phyloP scores from a whole-genome alignment of 345 rosid genomes.

The Syzygium jambos region DNA sequence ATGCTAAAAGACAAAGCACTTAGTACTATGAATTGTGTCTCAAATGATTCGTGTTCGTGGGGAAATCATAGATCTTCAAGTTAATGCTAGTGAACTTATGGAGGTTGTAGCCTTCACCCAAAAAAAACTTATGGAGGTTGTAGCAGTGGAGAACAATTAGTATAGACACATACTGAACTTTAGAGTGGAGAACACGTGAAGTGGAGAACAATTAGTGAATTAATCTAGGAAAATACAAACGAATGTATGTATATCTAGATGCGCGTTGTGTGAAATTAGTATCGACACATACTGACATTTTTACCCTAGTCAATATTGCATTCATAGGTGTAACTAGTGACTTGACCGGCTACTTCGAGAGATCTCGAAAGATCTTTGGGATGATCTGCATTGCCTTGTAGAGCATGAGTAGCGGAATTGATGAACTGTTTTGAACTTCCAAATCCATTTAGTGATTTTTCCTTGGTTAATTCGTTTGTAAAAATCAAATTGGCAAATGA shows the following conservation, averaged over 20 bases:
- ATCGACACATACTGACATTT: constrained; percentile 15
- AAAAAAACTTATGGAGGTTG: no score
- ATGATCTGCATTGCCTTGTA: constrained; percentile 21
- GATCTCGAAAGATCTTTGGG: not conserved
- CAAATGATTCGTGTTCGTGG: not conserved
- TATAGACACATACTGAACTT: not conserved
- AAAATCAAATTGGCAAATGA: not conserved
- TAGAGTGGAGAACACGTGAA: no score
- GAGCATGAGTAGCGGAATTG: constrained; percentile 24
- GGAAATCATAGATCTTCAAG: not conserved
- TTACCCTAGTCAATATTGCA: constrained; percentile 42
- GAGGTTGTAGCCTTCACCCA: not conserved
- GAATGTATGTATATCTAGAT: no score
- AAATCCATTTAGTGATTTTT: constrained; percentile 10
- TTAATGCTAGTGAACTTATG: not conserved
- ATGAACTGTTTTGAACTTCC: constrained; percentile 41
- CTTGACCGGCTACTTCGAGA: constrained; percentile 24
- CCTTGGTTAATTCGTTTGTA: constrained; percentile 8
- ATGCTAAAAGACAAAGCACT: not conserved
- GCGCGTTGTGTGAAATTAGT: not conserved
- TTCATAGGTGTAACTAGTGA: constrained; percentile 38
- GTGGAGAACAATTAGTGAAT: no score
- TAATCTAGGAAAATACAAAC: no score
- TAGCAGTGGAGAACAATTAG: not conserved
- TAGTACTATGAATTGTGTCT: not conserved